Evolutionary conservation across 2,329 filamentous ascomycete species (phyloP), one percentile per base, ranked within the genome.

Genomic region (Tolypocladium tropicale): DNA sequence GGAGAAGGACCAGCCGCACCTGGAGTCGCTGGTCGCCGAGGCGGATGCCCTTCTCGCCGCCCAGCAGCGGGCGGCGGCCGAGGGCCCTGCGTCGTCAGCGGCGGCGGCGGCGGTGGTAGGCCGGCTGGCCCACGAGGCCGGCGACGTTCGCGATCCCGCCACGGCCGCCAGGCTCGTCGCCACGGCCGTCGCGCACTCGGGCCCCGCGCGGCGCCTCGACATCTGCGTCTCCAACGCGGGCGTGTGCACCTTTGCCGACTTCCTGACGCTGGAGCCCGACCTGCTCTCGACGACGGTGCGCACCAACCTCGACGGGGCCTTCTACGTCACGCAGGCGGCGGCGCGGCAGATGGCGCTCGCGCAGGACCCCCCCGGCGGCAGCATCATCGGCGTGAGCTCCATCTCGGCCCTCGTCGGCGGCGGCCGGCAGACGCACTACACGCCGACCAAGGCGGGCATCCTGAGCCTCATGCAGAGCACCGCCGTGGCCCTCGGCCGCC

Each of bases 141-240:
- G 92, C 49, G 90, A 96, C 68, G 86, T 96, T 32, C 83, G 86
- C 1, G 79, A 88, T 60, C 85, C 88, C 0, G 80, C 84, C 58
- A 92, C 90, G 0, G 89, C 88, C 10, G 74, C 78, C 48, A 74
- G 79, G 32, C 79, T 96, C 28, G 85, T 96, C 6, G 72, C 75
- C 14, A 77, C 79, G 60, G 85, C 87, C 0, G 85, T 92, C 1
- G 69, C 79, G 57, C 72, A 74, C 57, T 73, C 73, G 51, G 87
- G 83, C 67, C 76, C 78, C 16, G 67, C 74, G 5, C 72, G 73
- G 0, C 76, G 83, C 4, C 73, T 91, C 36, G 86, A 90, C 71
- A 76, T 95, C 7, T 93, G 93, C 70, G 88, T 96, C 32, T 89
- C 85, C 69, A 96, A 96, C 74, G 91, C 91, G 4, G 91, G 91